Base-by-base conservation (phyloP, 805 yeast species). In the Cyberlindnera sargentensis region DNA sequence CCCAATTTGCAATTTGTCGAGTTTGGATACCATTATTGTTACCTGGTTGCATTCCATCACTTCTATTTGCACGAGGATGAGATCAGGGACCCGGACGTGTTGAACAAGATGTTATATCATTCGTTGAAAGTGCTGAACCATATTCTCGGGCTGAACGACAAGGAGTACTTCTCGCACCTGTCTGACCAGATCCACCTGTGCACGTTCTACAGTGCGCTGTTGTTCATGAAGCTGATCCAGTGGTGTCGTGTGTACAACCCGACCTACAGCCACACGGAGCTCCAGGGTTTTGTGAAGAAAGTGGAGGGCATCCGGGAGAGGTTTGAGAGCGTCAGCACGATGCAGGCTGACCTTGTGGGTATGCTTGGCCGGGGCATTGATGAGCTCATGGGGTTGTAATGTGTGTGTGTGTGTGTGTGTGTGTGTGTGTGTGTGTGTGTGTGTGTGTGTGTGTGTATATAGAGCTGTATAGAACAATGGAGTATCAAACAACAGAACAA, bases 1-100 rank as follows among this genome's bases (percentile, higher is more conserved):
- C 84, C 88, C 1, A 76, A 82, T 2, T 69, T 80, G 40, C 90
- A 85, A 55, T 84, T 84, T 61, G 82, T 83, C 3, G 89, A 81
- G 54, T 73, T 82, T 45, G 80, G 82, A 39, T 82, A 79, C 57
- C 78, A 82, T 57, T 81, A 80, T 50, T 75, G 80, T 40, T 69
- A 72, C 44, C 64, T 81, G 37, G 63, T 78, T 46, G 71, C 82
- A 3, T 57, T 68, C 33, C 72, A 71, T 49, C 67, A 69, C 43
- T 72, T 64, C 55, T 53, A 58, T 32, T 53, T 53, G 33, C 53
- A 56, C 3, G 36, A 44, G 2, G 43, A 34, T 4, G 42, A 47
- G 20, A 48, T 55, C 33, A 47, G 47, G 26, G 60, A 55, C 43
- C 45, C 46, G 8, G 51, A 50, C 29, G 37, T 48, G 5, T 37